Percentiles rank a stretch among this genome's conserved stretches.
These are phyloP conservation scores for Monilinia polystroma DNA, from an alignment of 2,329 filamentous ascomycete species.

Conservation along the genomic window DNA sequence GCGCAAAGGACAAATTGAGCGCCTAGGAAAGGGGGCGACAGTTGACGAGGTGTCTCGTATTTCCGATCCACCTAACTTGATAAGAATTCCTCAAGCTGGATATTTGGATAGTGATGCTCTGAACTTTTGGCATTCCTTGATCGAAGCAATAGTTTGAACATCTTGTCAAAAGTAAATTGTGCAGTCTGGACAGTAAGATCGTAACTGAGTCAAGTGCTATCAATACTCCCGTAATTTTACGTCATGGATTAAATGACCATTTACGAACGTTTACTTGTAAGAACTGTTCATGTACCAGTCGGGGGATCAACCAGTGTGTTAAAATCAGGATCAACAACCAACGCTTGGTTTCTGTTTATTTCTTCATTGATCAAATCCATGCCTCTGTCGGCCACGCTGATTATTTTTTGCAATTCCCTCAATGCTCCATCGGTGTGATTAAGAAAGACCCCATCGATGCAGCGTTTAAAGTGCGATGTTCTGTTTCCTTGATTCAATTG, in stretches of 20 bases:
- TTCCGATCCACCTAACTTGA: not conserved
- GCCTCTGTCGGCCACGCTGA: slow-evolving; percentile 38
- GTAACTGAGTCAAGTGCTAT: not conserved
- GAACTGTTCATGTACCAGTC: not conserved
- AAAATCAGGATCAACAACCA: slow-evolving; percentile 1
- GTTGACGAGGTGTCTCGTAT: not conserved
- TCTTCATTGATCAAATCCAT: slow-evolving; percentile 35
- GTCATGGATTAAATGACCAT: not conserved
- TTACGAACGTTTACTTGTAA: not conserved
- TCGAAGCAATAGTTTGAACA: not conserved
- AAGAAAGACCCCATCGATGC: slow-evolving; percentile 39
- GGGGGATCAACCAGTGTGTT: not conserved
- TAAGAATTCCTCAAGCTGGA: not conserved
- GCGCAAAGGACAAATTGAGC: not conserved
- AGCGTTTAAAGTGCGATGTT: slow-evolving; percentile 37
- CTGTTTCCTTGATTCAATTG: slow-evolving; percentile 36
- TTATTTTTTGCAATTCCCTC: slow-evolving; percentile 38
- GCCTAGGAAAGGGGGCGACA: not conserved
- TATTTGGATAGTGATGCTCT: not conserved
- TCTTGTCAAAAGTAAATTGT: not conserved
- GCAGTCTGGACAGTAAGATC: not conserved
- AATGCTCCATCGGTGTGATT: slow-evolving; percentile 40
- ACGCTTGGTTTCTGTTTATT: slow-evolving; percentile 23
- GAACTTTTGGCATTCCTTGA: not conserved
- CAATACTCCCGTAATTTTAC: not conserved